These are phyloP conservation scores for Venturia pyrina DNA, from an alignment of 2,329 filamentous ascomycete species.

Conservation along the genomic window DNA sequence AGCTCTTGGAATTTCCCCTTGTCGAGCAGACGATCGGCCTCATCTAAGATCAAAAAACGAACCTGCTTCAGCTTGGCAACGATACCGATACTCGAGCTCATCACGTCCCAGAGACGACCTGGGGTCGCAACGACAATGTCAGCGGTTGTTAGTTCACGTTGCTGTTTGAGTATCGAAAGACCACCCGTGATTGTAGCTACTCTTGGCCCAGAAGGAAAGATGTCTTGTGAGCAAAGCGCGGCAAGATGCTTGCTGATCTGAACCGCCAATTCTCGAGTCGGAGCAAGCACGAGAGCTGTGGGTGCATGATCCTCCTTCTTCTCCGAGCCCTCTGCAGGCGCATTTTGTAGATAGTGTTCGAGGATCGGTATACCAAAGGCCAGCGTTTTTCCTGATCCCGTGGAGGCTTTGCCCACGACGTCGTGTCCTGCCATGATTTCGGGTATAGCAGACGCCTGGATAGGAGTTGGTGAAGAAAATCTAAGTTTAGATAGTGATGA, in stretches of 20 bases:
- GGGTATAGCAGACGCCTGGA: constrained; percentile 73
- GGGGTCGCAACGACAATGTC: constrained; percentile 93
- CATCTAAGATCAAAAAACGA: constrained; percentile 79
- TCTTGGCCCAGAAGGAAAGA: constrained; percentile 45
- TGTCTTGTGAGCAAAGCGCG: constrained; percentile 56
- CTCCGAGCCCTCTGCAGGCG: constrained; percentile 16
- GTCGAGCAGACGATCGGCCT: constrained; percentile 84
- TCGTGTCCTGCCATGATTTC: constrained; percentile 75
- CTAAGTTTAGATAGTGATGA: constrained; percentile 68
- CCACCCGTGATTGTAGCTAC: constrained; percentile 89
- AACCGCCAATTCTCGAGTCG: constrained; percentile 87
- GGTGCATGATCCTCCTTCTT: constrained; percentile 42
- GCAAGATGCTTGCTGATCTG: constrained; percentile 79
- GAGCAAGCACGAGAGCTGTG: constrained; percentile 73
- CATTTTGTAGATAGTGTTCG: constrained; percentile 58
- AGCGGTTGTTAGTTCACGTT: constrained; percentile 69
- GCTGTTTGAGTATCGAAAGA: constrained; percentile 88
- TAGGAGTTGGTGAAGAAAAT: constrained; percentile 70
- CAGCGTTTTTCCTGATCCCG: constrained; percentile 91
- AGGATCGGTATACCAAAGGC: constrained; percentile 92
- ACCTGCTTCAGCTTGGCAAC: constrained; percentile 63
- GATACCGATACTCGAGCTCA: constrained; percentile 63
- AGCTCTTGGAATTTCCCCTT: constrained; percentile 94
- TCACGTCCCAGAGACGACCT: constrained; percentile 86
- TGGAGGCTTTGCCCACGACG: constrained; percentile 91